phyloP scores from a whole-genome alignment of 208 protist species.

The Trypanosomatidae sp. region DNA sequence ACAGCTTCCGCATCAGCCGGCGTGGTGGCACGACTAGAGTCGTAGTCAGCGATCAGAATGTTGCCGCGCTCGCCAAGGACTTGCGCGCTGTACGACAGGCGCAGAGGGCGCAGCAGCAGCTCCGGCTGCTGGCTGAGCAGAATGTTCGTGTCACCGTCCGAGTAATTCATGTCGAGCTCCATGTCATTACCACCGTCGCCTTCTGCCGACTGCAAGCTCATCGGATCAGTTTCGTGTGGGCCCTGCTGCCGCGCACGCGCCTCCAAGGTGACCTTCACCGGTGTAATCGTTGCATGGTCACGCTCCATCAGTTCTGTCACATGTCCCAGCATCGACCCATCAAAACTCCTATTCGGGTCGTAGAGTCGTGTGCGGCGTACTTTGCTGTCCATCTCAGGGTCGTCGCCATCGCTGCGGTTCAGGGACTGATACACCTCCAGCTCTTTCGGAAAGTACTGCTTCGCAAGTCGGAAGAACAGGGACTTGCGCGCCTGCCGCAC shows the following conservation, averaged over 20 bases:
- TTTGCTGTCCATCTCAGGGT: constrained; percentile 40
- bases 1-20: constrained; percentile 48
- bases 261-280: constrained; percentile 39
- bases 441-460: constrained; percentile 85
- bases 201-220: neutral
- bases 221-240: neutral
- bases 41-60: constrained; percentile 67
- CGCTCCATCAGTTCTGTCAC: constrained; percentile 60
- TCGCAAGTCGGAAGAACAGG: constrained; percentile 67
- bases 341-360: constrained; percentile 24
- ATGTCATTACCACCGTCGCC: constrained; percentile 13
- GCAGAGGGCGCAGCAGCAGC: constrained; percentile 40
- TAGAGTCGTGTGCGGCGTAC: constrained; percentile 45
- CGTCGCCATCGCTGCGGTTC: constrained; percentile 46
- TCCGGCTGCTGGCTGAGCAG: constrained; percentile 24
- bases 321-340: constrained; percentile 62
- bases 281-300: constrained; percentile 45
- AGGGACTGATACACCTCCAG: constrained; percentile 59
- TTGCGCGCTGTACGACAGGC: constrained; percentile 53
- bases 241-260: neutral
- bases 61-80: constrained; percentile 73
- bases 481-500: constrained; percentile 56
- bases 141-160: constrained; percentile 35
- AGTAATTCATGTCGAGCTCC: constrained; percentile 17
- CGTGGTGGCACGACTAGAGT: constrained; percentile 30